Conservation (phyloP, 495 filamentous ascomycete genomes). For the Penicillium angulare region DNA sequence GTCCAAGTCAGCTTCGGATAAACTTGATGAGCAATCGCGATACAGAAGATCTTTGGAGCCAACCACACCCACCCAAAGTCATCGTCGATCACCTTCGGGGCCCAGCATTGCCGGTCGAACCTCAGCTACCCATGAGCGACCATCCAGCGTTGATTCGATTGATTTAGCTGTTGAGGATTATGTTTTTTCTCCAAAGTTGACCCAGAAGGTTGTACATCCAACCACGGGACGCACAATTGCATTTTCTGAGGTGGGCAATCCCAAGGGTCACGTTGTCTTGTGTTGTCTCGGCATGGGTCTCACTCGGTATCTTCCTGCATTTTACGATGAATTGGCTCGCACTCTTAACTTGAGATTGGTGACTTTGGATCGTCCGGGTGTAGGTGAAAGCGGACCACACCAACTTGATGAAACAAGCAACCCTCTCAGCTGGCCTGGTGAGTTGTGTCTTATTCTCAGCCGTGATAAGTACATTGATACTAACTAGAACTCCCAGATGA, state of each 20-base stretch:
- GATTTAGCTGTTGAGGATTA: constrained; percentile 87
- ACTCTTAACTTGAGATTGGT: constrained; percentile 88
- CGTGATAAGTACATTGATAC: not conserved
- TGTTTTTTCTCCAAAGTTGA: constrained; percentile 75
- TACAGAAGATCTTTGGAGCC: constrained; percentile 40
- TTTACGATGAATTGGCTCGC: constrained; percentile 93
- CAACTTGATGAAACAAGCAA: constrained; percentile 69
- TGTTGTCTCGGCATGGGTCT: constrained; percentile 98
- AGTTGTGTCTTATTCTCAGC: constrained; percentile 35
- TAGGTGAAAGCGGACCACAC: constrained; percentile 87
- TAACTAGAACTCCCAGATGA: constrained; percentile 61
- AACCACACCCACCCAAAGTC: constrained; percentile 34
- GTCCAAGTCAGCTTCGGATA: constrained; percentile 37
- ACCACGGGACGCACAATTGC: constrained; percentile 84
- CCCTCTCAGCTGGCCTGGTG: constrained; percentile 92
- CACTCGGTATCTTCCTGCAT: constrained; percentile 92
- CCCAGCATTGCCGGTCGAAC: constrained; percentile 27
- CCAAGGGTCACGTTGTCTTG: constrained; percentile 86
- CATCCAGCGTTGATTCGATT: constrained; percentile 78
- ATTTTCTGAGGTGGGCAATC: constrained; percentile 96
- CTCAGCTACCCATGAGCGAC: constrained; percentile 50
- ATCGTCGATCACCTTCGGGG: constrained; percentile 42
- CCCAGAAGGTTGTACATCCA: constrained; percentile 82
- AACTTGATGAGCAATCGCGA: constrained; percentile 34
- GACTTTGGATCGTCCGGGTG: constrained; percentile 90